Conservation (phyloP, 1,284 basidiomycete species). For the Ceratobasidium theobromae region DNA sequence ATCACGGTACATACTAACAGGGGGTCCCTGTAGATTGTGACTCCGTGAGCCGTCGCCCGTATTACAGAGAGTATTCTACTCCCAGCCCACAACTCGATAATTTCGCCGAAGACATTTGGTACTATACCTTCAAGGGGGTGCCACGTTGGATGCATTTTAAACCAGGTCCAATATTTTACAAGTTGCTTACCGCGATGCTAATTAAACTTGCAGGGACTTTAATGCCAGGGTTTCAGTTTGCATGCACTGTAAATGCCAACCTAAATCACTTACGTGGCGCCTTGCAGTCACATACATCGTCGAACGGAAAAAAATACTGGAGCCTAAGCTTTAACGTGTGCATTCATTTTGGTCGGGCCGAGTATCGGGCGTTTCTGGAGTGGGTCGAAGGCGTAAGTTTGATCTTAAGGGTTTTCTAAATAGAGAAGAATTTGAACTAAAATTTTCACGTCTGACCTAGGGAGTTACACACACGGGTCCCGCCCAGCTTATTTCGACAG, state of each 20-base stretch:
- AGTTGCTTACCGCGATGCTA: background rate
- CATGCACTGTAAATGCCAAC: conserved; percentile 1
- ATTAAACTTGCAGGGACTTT: background rate
- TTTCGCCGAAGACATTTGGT: conserved; percentile 14
- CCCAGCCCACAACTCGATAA: background rate
- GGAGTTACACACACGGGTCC: conserved; percentile 1
- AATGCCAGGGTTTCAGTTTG: conserved; percentile 10
- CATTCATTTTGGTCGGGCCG: conserved; percentile 31
- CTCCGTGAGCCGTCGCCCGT: conserved; percentile 13
- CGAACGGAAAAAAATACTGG: conserved; percentile 5
- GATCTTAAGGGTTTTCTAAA: too few species aligned
- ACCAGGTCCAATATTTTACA: background rate
- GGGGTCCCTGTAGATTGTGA: conserved; percentile 13
- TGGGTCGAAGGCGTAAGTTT: conserved; percentile 31
- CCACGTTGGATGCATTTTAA: conserved; percentile 22
- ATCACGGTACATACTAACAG: background rate
- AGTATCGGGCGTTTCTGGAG: conserved; percentile 30
- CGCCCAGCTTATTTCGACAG: background rate
- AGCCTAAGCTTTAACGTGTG: conserved; percentile 29
- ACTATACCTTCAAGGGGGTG: background rate
- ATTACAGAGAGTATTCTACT: conserved; percentile 16
- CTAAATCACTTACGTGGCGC: background rate
- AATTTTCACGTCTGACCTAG: background rate
- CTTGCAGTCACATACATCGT: background rate
- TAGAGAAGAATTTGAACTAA: too few species aligned